Evolutionary conservation across 768 basidiomycete genomes (phyloP).

Genomic region (Polyporus arcularius): DNA sequence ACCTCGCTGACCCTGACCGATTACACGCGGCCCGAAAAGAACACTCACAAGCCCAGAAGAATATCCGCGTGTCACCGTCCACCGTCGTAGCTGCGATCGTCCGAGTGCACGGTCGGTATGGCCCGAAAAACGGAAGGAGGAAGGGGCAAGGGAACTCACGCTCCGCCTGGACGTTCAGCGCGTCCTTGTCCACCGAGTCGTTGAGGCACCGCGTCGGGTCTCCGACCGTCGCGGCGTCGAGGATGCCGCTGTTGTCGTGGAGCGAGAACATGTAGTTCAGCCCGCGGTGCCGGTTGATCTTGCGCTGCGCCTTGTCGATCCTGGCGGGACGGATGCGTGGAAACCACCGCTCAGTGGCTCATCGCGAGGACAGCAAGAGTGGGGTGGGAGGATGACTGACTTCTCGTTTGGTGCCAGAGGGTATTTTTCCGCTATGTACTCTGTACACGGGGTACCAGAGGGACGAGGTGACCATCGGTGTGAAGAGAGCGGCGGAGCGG

Average conservation of each 20-base stretch:
- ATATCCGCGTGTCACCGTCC: constrained; percentile 39
- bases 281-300: constrained; percentile 11
- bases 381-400: not conserved
- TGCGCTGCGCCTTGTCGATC: not conserved
- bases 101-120: no score
- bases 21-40: not conserved
- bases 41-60: constrained; percentile 38
- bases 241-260: constrained; percentile 7
- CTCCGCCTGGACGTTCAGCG: constrained; percentile 21
- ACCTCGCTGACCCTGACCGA: no score
- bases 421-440: constrained; percentile 19
- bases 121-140: no score
- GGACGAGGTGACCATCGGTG: not conserved
- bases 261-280: constrained; percentile 39
- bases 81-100: constrained; percentile 28
- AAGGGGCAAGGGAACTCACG: no score
- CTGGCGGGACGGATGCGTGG: not conserved
- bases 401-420: not conserved
- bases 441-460: not conserved
- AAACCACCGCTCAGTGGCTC: no score
- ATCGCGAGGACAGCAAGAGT: no score
- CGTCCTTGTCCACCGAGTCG: constrained; percentile 17
- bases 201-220: constrained; percentile 50
- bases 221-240: constrained; percentile 42
- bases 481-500: not conserved